phyloP scores from a whole-genome alignment of 805 yeast species.

The Nakazawaea peltata region DNA sequence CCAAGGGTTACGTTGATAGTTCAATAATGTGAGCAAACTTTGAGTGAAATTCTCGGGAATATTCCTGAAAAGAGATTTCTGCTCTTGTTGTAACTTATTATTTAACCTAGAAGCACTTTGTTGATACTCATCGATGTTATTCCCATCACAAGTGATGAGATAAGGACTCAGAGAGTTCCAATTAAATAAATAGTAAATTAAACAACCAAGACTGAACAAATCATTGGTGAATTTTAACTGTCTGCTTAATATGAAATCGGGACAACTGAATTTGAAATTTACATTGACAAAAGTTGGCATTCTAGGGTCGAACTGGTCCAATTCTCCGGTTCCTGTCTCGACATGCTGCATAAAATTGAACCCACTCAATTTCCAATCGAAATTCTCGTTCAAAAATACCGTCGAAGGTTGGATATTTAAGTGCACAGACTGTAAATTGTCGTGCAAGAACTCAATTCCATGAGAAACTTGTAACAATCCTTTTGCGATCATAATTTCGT shows the following conservation, averaged over 20 bases:
- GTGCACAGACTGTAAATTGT: constrained; percentile 67
- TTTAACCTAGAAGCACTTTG: constrained; percentile 36
- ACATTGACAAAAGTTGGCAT: constrained; percentile 66
- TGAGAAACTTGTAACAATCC: constrained; percentile 75
- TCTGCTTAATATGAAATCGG: constrained; percentile 68
- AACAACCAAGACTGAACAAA: constrained; percentile 74
- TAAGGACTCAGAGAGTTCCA: constrained; percentile 31
- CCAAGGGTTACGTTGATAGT: constrained; percentile 51
- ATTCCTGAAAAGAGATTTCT: constrained; percentile 40
- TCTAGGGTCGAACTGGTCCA: constrained; percentile 69
- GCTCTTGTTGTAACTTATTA: constrained; percentile 26
- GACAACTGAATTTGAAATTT: constrained; percentile 72
- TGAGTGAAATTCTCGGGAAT: constrained; percentile 51
- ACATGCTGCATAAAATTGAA: constrained; percentile 45
- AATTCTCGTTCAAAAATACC: constrained; percentile 67
- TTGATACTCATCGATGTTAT: constrained; percentile 51
- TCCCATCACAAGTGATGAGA: constrained; percentile 32
- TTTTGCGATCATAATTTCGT: constrained; percentile 63
- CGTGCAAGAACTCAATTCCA: constrained; percentile 78
- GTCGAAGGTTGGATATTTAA: constrained; percentile 72
- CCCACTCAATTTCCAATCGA: constrained; percentile 93
- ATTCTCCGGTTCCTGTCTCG: constrained; percentile 43
- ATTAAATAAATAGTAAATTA: constrained; percentile 60
- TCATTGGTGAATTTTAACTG: constrained; percentile 64
- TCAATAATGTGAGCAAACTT: constrained; percentile 43